Percentiles rank a stretch among this genome's conserved stretches.
Conservation (phyloP, 805 yeast species). For the Jamesozyma spencerorum region DNA sequence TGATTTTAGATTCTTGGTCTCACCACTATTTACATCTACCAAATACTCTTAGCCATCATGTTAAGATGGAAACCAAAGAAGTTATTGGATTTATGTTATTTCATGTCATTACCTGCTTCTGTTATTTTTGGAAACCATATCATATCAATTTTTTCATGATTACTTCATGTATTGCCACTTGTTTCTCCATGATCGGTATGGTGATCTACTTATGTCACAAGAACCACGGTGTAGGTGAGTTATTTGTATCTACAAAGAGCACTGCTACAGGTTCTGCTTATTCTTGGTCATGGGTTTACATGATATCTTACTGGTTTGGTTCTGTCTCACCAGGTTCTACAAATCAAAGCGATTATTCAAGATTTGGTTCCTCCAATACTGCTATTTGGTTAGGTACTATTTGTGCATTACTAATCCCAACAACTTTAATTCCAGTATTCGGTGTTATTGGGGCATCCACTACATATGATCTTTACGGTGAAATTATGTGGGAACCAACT, state of each 20-base stretch:
- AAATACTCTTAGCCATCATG: conserved; percentile 26
- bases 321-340: conserved; percentile 33
- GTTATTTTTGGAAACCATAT: conserved; percentile 37
- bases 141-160: conserved; percentile 32
- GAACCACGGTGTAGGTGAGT: conserved; percentile 30
- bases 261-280: conserved; percentile 29
- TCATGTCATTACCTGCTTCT: conserved; percentile 35
- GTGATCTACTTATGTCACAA: conserved; percentile 28
- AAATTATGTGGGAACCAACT: conserved; percentile 30
- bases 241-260: conserved; percentile 22
- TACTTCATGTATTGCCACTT: conserved; percentile 30
- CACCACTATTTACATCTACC: conserved; percentile 29
- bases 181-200: conserved; percentile 34
- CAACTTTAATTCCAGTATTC: conserved; percentile 35
- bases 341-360: conserved; percentile 35
- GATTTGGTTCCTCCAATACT: conserved; percentile 29
- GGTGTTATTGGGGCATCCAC: conserved; percentile 37
- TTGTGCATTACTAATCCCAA: conserved; percentile 28
- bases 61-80: conserved; percentile 31
- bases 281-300: conserved; percentile 36
- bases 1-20: conserved; percentile 34
- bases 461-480: conserved; percentile 29
- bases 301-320: conserved; percentile 35
- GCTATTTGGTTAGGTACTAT: conserved; percentile 28
- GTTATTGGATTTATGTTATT: conserved; percentile 33